phyloP scores from a whole-genome alignment of 2,329 filamentous ascomycete genomes.

The Microascus cirrosus region DNA sequence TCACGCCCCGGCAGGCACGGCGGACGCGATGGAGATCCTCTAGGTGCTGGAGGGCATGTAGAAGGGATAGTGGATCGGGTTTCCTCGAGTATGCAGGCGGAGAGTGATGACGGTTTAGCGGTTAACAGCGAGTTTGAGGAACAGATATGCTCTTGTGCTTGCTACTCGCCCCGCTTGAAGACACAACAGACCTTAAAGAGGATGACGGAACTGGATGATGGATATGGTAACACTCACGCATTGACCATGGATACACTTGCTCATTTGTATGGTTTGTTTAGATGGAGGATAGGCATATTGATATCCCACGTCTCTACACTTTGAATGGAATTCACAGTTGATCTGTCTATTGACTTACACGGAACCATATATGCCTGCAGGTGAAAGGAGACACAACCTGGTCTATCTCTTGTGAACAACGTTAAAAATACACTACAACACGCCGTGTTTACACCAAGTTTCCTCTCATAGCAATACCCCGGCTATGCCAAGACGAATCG shows the following conservation, averaged over 20 bases:
- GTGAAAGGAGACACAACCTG: background rate
- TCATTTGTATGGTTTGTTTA: background rate
- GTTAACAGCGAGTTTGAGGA: background rate
- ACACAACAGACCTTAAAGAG: background rate
- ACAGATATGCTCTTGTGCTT: background rate
- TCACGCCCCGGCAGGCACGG: conserved; percentile 2
- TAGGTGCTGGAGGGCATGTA: background rate
- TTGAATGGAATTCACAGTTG: background rate
- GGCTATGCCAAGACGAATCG: background rate
- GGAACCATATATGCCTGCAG: background rate
- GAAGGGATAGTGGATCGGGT: background rate
- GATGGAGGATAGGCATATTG: background rate
- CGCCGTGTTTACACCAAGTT: background rate
- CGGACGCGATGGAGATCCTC: conserved; percentile 6
- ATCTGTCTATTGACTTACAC: background rate
- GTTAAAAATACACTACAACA: background rate
- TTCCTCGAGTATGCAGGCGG: background rate
- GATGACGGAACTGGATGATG: background rate
- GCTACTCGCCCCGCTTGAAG: background rate
- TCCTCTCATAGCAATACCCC: background rate
- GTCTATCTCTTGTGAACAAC: background rate
- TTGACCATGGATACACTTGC: background rate
- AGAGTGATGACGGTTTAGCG: background rate
- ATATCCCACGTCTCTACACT: background rate
- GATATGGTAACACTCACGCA: background rate